Percentiles rank a stretch among this genome's conserved stretches.
phyloP scores from a whole-genome alignment of 768 basidiomycete genomes.

The Multifurca ochricompacta region DNA sequence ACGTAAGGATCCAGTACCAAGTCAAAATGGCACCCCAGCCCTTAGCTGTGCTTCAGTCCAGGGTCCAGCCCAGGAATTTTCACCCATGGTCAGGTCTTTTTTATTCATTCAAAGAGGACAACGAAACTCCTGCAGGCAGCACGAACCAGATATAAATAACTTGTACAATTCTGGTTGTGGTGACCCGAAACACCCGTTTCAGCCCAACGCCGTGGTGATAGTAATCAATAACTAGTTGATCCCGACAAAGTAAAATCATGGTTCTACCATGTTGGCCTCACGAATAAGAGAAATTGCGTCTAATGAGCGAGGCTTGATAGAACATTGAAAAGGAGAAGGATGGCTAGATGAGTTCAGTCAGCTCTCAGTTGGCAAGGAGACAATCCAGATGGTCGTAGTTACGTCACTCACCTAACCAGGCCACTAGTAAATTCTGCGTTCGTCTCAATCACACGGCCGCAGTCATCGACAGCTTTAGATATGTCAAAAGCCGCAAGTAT shows the following conservation, averaged over 20 bases:
- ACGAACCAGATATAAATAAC: too few relatives aligned
- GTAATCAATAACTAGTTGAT: not conserved
- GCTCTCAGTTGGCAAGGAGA: not conserved
- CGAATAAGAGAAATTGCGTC: slow-evolving; percentile 24
- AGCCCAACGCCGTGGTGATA: not conserved
- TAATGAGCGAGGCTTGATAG: slow-evolving; percentile 25
- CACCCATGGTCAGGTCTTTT: too few relatives aligned
- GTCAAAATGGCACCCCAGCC: too few relatives aligned
- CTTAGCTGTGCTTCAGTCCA: too few relatives aligned
- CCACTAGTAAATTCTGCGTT: slow-evolving; percentile 22
- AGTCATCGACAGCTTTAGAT: slow-evolving; percentile 22
- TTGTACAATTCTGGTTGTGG: too few relatives aligned
- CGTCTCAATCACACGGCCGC: slow-evolving; percentile 24
- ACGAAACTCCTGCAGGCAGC: too few relatives aligned
- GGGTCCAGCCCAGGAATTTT: too few relatives aligned
- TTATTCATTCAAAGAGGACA: too few relatives aligned
- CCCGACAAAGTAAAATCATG: not conserved
- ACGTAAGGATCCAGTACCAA: too few relatives aligned
- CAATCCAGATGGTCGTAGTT: not conserved
- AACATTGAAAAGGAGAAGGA: not conserved
- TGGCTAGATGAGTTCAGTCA: not conserved
- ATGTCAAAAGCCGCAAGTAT: slow-evolving; percentile 28
- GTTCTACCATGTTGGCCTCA: not conserved
- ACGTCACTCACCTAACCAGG: slow-evolving; percentile 26
- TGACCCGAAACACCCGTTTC: too few relatives aligned